Base-by-base conservation (phyloP, 179 eudicot species). In the Actinidia polygama region DNA sequence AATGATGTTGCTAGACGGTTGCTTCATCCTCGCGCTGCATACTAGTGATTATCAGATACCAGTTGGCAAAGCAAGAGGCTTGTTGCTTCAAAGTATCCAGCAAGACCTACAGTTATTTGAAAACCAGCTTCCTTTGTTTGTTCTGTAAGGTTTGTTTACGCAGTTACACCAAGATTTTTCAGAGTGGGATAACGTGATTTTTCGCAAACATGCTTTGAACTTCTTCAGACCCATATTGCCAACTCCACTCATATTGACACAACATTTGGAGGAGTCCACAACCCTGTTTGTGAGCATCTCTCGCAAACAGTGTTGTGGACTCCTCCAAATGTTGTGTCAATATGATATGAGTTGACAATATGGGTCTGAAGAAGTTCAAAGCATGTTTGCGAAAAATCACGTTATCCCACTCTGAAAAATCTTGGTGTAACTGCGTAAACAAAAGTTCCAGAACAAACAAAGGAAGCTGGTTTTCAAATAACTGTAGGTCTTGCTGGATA, bases 401-500 rank as follows among this genome's bases (percentile, higher is more conserved):
- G 36, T 30, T 30, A 30, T 0, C 36, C 2, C 0, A 30, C 36
- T 30, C 36, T 30, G 36, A 30, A 30, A 30, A 30, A 30, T 30
- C 0, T 30, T 30, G 36, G 0, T 0, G 0, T 0, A 30, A 30
- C 36, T 30, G 36, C 36, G 10, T n/a, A 1, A 9, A 66, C 6
- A 66, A 16, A 24, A 8, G 0, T 1, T 26, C 4, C 0, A 66
- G 44, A 40, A 66, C 16, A 5, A 66, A 66, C 0, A 24, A 66
- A 66, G 71, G 70, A 66, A 66, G 14, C 44, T 66, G 70, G 44
- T 66, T 66, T 66, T 24, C 70, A 24, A 66, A 14, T 66, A 66
- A 66, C 26, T 2, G 26, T 26, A 66, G 70, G 10, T 24, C 70
- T 1, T 24, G n/a, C 5, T 10, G 0, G 1, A n/a, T 12, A 3